A percentile compares a stretch with the other conserved stretches of the same genome.
Evolutionary conservation across 73 alveolate species (phyloP).

Genomic region (Paramecium biaurelia): DNA sequence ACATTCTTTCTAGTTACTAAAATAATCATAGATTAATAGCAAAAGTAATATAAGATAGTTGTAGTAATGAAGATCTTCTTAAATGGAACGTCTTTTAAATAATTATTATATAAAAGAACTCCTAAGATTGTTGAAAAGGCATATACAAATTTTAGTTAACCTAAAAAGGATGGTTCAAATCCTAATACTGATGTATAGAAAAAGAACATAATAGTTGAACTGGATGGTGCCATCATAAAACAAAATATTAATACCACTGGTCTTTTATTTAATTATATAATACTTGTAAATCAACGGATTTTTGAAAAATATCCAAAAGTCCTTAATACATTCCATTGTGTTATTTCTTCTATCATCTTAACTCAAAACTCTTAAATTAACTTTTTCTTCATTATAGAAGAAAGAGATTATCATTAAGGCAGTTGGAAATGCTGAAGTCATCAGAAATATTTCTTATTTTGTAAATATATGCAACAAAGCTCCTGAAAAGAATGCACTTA

Average conservation of each 20-base stretch:
- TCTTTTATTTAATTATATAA: background rate
- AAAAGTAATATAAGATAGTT: slow-evolving; percentile 30
- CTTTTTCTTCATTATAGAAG: slow-evolving; percentile 45
- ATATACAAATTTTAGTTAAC: slow-evolving; percentile 54
- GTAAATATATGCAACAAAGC: slow-evolving; percentile 8
- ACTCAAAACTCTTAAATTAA: background rate
- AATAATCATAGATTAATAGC: slow-evolving; percentile 60
- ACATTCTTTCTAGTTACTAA: slow-evolving; percentile 66
- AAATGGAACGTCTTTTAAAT: slow-evolving; percentile 50
- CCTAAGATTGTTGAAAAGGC: slow-evolving; percentile 53
- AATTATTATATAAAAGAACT: slow-evolving; percentile 34
- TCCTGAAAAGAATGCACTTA: slow-evolving; percentile 51
- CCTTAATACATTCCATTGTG: slow-evolving; percentile 41
- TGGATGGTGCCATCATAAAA: slow-evolving; percentile 63
- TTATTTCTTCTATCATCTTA: slow-evolving; percentile 39
- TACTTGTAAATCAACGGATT: slow-evolving; percentile 51
- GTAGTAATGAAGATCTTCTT: slow-evolving; percentile 27
- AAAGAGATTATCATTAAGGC: slow-evolving; percentile 1
- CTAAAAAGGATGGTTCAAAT: slow-evolving; percentile 52
- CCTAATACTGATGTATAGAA: slow-evolving; percentile 57
- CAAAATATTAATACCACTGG: slow-evolving; percentile 42
- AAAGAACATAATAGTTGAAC: slow-evolving; percentile 56
- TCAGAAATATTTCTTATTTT: slow-evolving; percentile 33
- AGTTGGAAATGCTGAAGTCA: slow-evolving; percentile 47
- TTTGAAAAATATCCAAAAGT: slow-evolving; percentile 49